Evolutionary conservation across 2,329 filamentous ascomycete genomes (phyloP).

Genomic region (Thermomyces lanuginosus): DNA sequence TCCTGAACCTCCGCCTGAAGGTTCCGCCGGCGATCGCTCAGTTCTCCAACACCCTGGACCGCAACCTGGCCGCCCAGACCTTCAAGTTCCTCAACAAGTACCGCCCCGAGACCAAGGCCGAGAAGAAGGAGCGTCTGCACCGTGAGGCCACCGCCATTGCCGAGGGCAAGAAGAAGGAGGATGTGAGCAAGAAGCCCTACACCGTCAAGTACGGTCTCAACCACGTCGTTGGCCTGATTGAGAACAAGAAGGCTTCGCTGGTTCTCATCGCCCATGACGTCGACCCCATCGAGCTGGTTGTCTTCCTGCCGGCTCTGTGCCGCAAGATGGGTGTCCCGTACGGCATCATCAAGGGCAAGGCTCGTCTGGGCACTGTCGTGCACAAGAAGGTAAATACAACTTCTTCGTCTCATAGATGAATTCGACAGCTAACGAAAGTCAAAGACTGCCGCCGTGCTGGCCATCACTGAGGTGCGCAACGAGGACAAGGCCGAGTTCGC

Average conservation of each 20-base stretch:
- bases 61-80: constrained; percentile 87
- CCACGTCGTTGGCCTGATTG: constrained; percentile 92
- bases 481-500: constrained; percentile 98
- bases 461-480: constrained; percentile 86
- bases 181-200: constrained; percentile 99
- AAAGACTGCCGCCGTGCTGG: constrained; percentile 90
- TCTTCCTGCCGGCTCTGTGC: constrained; percentile 98
- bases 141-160: constrained; percentile 96
- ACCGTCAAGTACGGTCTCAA: constrained; percentile 99
- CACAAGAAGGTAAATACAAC: constrained; percentile 75
- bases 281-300: constrained; percentile 97
- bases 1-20: constrained; percentile 96
- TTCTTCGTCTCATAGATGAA: neutral
- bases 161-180: constrained; percentile 99
- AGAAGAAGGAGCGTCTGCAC: constrained; percentile 99
- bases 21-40: constrained; percentile 93
- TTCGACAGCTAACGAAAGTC: neutral
- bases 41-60: constrained; percentile 94
- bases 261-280: constrained; percentile 99
- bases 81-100: constrained; percentile 99
- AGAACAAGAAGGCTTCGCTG: constrained; percentile 99
- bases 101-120: constrained; percentile 93
- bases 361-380: constrained; percentile 92
- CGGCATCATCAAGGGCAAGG: constrained; percentile 99
- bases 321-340: constrained; percentile 99